Conservation (phyloP, 208 protist genomes). For the Willaertia magna region DNA sequence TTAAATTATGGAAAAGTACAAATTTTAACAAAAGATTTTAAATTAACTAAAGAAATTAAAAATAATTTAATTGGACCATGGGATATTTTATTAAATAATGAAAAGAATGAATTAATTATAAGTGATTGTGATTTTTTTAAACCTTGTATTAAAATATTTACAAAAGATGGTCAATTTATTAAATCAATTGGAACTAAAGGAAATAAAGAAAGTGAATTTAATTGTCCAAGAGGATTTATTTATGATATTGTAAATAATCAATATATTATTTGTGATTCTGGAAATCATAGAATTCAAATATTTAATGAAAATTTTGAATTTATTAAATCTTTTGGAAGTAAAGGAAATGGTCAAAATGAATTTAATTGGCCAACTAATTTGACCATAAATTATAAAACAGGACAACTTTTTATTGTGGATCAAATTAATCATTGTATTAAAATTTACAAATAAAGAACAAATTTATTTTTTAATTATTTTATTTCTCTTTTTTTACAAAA, state of each 20-base stretch:
- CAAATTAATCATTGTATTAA: not conserved
- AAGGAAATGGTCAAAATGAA: not conserved
- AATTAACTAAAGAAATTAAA: too few species aligned
- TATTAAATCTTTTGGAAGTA: not conserved
- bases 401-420: not conserved
- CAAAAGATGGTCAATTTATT: too few species aligned
- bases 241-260: not conserved
- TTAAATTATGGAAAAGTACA: too few species aligned
- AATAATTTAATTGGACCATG: too few species aligned
- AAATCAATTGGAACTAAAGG: too few species aligned
- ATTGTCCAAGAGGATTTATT: not conserved
- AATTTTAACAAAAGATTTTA: too few species aligned
- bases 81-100: too few species aligned
- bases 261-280: not conserved
- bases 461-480: too few species aligned
- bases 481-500: too few species aligned
- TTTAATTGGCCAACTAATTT: not conserved
- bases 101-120: too few species aligned
- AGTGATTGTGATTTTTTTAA: too few species aligned
- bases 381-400: not conserved
- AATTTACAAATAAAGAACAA: slow-evolving; percentile 3
- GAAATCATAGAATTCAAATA: not conserved
- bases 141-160: too few species aligned
- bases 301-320: not conserved
- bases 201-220: not conserved